Percentiles rank a stretch among this genome's conserved stretches.
These are phyloP conservation scores for Pythium volutum DNA, from an alignment of 352 stramenopile genomes.

Conservation along the genomic window DNA sequence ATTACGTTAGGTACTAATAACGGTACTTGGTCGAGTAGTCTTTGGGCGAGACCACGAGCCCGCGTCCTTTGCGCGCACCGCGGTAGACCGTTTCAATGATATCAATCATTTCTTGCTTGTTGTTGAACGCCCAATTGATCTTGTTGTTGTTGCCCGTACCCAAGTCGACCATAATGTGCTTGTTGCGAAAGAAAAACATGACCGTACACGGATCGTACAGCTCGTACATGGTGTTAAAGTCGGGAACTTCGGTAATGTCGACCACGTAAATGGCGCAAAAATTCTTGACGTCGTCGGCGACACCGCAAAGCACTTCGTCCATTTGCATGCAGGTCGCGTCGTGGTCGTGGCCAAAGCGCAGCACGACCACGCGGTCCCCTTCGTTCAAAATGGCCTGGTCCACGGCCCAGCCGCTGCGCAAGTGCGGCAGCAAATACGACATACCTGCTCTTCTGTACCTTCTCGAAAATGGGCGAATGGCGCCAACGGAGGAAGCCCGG, in stretches of 20 bases:
- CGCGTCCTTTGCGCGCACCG: conserved; percentile 95
- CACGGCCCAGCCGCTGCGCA: conserved; percentile 97
- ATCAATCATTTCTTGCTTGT: conserved; percentile 99
- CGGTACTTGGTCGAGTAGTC: conserved; percentile 99
- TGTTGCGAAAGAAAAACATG: conserved; percentile 99
- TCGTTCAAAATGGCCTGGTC: conserved; percentile 99
- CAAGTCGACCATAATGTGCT: conserved; percentile 99
- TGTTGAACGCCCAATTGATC: conserved; percentile 98
- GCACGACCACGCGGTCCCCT: conserved; percentile 96
- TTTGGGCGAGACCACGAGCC: conserved; percentile 98
- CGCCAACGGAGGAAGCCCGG: no score
- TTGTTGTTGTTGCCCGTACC: conserved; percentile 99
- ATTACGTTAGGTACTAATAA: conserved; percentile 65
- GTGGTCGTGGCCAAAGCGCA: conserved; percentile 98
- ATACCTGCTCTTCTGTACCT: conserved; percentile 36
- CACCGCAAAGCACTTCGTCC: conserved; percentile 94
- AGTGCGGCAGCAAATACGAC: conserved; percentile 98
- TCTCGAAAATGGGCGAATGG: background rate
- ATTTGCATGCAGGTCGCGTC: conserved; percentile 99
- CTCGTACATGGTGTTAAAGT: conserved; percentile 99
- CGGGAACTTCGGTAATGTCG: conserved; percentile 93
- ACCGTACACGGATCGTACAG: conserved; percentile 98
- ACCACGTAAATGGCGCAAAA: conserved; percentile 98
- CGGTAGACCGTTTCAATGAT: conserved; percentile 99
- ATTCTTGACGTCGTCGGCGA: conserved; percentile 99